Conservation (phyloP, 1,139 yeast species). For the Casaregolazyma suthepensis region DNA sequence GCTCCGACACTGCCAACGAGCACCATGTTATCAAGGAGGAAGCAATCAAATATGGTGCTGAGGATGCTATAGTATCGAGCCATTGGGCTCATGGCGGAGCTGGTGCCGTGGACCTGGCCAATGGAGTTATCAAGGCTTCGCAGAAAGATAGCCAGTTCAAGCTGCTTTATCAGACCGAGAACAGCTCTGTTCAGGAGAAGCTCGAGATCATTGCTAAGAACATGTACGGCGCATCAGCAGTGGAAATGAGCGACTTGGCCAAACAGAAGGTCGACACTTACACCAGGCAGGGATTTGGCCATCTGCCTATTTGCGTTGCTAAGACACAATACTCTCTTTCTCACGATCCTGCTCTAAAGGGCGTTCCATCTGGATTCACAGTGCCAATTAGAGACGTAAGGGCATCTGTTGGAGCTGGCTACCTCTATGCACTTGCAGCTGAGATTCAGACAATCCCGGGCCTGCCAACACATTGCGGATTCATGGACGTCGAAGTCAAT, state of each 20-base stretch:
- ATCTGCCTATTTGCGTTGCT: constrained; percentile 94
- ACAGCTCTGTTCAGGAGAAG: constrained; percentile 71
- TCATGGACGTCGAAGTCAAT: constrained; percentile 93
- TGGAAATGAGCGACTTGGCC: constrained; percentile 83
- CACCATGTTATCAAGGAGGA: constrained; percentile 79
- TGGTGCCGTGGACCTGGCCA: constrained; percentile 85
- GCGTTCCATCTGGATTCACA: constrained; percentile 90
- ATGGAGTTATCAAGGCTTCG: constrained; percentile 76
- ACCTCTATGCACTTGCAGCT: constrained; percentile 92
- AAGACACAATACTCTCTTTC: constrained; percentile 96
- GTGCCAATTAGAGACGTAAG: constrained; percentile 94
- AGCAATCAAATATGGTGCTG: constrained; percentile 89
- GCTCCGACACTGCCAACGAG: constrained; percentile 77
- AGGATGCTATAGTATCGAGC: constrained; percentile 87
- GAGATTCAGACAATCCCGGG: constrained; percentile 98
- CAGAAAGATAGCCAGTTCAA: constrained; percentile 51
- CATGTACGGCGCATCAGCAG: constrained; percentile 93
- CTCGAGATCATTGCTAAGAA: constrained; percentile 75
- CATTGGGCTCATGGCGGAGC: constrained; percentile 99
- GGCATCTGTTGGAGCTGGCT: constrained; percentile 95
- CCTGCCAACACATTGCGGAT: constrained; percentile 92
- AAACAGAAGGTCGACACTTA: constrained; percentile 75
- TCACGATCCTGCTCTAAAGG: constrained; percentile 88
- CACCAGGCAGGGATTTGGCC: constrained; percentile 84
- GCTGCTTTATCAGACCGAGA: constrained; percentile 66